Conservation (phyloP, 2,329 filamentous ascomycete genomes). For the Sphaerulina musiva region DNA sequence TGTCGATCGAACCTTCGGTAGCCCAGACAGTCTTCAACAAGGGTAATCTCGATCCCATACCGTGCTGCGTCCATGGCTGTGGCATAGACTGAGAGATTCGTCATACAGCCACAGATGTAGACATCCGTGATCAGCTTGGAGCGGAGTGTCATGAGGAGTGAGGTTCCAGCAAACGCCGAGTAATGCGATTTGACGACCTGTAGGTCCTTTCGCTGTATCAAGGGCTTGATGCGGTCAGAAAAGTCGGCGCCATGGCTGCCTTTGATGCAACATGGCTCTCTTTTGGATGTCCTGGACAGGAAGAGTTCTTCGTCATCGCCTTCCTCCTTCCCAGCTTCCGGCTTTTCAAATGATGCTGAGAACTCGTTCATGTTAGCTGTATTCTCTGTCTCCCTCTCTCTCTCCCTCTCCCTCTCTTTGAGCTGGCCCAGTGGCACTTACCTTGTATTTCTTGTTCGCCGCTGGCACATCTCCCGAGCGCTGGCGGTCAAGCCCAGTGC, state of each 20-base stretch:
- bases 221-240: constrained; percentile 43
- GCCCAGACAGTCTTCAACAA: constrained; percentile 83
- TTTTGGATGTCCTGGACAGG: constrained; percentile 35
- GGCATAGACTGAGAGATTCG: constrained; percentile 83
- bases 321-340: constrained; percentile 32
- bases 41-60: constrained; percentile 78
- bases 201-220: constrained; percentile 48
- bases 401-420: neutral
- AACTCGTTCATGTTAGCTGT: constrained; percentile 9
- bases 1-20: constrained; percentile 67
- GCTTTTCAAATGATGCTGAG: constrained; percentile 9
- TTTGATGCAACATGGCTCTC: constrained; percentile 39
- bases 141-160: constrained; percentile 69
- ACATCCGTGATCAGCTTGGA: constrained; percentile 82
- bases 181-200: constrained; percentile 69
- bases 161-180: constrained; percentile 73
- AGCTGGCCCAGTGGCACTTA: neutral
- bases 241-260: constrained; percentile 46
- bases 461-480: neutral
- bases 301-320: constrained; percentile 46
- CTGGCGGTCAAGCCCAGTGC: constrained; percentile 2
- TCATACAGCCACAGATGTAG: constrained; percentile 79
- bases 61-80: constrained; percentile 85
- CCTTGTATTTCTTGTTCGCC: constrained; percentile 12
- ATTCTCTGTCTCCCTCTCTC: no score